A percentile compares a stretch with the other conserved stretches of the same genome.
Conservation (phyloP, 2,329 filamentous ascomycete species). For the Talaromyces islandicus region DNA sequence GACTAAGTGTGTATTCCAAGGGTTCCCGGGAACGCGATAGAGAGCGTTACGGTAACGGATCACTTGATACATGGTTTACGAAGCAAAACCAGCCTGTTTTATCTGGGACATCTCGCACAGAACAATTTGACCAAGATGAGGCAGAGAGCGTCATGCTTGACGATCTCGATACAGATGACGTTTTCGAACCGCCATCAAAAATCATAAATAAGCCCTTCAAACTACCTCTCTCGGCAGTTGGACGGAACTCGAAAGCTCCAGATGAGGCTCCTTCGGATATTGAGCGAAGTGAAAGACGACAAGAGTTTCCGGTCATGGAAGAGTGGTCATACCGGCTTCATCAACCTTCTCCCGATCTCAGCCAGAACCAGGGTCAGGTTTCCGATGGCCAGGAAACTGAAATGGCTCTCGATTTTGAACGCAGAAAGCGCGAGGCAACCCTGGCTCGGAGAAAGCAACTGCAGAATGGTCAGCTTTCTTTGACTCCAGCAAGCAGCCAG, state of each 20-base stretch:
- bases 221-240: background rate
- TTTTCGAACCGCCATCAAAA: constrained; percentile 1
- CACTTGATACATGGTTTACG: constrained; percentile 27
- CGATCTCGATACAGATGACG: background rate
- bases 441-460: constrained; percentile 19
- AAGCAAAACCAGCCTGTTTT: constrained; percentile 4
- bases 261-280: background rate
- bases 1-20: constrained; percentile 2
- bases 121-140: background rate
- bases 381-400: constrained; percentile 6
- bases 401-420: constrained; percentile 32
- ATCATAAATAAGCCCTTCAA: constrained; percentile 10
- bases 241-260: background rate
- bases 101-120: background rate
- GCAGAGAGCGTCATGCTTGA: constrained; percentile 11
- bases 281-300: constrained; percentile 8
- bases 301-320: constrained; percentile 18
- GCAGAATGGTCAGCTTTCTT: constrained; percentile 4
- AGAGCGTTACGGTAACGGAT: constrained; percentile 20
- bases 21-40: constrained; percentile 15
- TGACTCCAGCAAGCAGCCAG: constrained; percentile 4
- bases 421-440: constrained; percentile 30
- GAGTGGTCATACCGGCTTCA: constrained; percentile 20
- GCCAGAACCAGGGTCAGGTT: background rate
- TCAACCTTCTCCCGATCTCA: constrained; percentile 1